Base-by-base conservation (phyloP, 2,329 filamentous ascomycete species). In the Neurospora sp. region DNA sequence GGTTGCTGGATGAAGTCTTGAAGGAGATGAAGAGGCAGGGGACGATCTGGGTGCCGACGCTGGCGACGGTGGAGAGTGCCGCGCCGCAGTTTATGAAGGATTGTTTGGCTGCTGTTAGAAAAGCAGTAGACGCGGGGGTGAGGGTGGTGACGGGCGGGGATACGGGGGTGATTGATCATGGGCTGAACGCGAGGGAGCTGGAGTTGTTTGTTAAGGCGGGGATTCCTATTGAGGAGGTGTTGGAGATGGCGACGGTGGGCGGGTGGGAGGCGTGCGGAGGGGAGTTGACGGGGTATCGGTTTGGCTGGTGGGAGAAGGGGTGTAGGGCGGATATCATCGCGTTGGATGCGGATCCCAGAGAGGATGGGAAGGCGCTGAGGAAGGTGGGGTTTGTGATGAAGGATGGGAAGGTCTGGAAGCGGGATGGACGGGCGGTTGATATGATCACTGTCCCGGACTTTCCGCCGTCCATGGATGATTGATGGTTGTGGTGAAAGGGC, bases 301-400 rank as follows among this genome's bases (percentile, higher is more conserved):
- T 88, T 75, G 86, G 86, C 1, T 84, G 81, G 77, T 75, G 87
- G 36, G 84, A 83, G 68, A 76, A 81, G 67, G 85, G 84, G 0
- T 81, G 78, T 46, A 78, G 82, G 9, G 85, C 85, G 0, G 86
- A 87, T 76, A 80, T 87, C 11, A 80, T 87, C 67, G 85, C 84
- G 0, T 71, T 87, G 11, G 78, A 82, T 2, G 76, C 79, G 0
- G 82, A 86, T 73, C 81, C 83, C 2, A 77, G 78, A 36, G 72
- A 77, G 23, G 82, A 85, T 69, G 42, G 75, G 1, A 72, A 75
- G 23, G 82, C 82, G 1, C 71, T 88, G 38, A 79, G 84, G 68
- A 81, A 79, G 70, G 82, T 87, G 0, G 78, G 76, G 68, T 87
- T 87, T 75, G 85, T 87, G 19, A 87, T 88, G 85, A 88, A 87